phyloP scores from a whole-genome alignment of 1,284 basidiomycete species.

The Ustilago loliicola region DNA sequence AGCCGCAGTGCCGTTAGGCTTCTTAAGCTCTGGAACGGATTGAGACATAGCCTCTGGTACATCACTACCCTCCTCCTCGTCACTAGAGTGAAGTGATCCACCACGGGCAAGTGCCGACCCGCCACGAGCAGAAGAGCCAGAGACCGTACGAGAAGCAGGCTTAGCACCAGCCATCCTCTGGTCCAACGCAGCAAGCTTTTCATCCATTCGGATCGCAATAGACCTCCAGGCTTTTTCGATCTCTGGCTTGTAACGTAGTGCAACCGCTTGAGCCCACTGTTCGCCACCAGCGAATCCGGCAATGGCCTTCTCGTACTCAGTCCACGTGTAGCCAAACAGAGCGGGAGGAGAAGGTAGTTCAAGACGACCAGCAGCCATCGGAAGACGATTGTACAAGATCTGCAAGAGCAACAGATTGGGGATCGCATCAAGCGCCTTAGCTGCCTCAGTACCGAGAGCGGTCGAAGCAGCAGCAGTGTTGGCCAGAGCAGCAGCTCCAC shows the following conservation, averaged over 20 bases:
- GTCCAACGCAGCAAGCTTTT: slow-evolving; percentile 31
- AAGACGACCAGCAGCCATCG: slow-evolving; percentile 39
- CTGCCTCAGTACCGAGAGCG: slow-evolving; percentile 37
- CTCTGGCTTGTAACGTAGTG: slow-evolving; percentile 56
- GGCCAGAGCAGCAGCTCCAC: neutral
- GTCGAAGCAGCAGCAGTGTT: slow-evolving; percentile 6
- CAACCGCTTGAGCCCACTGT: slow-evolving; percentile 60
- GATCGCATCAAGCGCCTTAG: slow-evolving; percentile 61
- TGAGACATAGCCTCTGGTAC: slow-evolving; percentile 56
- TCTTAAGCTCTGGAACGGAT: slow-evolving; percentile 60
- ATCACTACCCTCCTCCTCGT: slow-evolving; percentile 33
- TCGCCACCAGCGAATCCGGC: slow-evolving; percentile 64
- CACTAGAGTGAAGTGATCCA: slow-evolving; percentile 32
- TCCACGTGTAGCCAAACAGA: slow-evolving; percentile 63
- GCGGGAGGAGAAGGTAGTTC: slow-evolving; percentile 61
- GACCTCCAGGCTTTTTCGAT: slow-evolving; percentile 48
- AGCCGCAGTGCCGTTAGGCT: slow-evolving; percentile 13
- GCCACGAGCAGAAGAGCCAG: slow-evolving; percentile 21
- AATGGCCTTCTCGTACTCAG: slow-evolving; percentile 64
- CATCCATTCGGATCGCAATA: slow-evolving; percentile 25
- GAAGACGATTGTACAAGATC: slow-evolving; percentile 64
- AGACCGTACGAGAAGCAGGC: slow-evolving; percentile 29
- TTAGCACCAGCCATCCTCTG: slow-evolving; percentile 14
- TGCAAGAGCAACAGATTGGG: slow-evolving; percentile 65
- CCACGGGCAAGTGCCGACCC: slow-evolving; percentile 34